Evolutionary conservation across 2,329 filamentous ascomycete genomes (phyloP), one percentile per base, ranked within the genome.

Genomic region (Neofusicoccum kwambonambiense): DNA sequence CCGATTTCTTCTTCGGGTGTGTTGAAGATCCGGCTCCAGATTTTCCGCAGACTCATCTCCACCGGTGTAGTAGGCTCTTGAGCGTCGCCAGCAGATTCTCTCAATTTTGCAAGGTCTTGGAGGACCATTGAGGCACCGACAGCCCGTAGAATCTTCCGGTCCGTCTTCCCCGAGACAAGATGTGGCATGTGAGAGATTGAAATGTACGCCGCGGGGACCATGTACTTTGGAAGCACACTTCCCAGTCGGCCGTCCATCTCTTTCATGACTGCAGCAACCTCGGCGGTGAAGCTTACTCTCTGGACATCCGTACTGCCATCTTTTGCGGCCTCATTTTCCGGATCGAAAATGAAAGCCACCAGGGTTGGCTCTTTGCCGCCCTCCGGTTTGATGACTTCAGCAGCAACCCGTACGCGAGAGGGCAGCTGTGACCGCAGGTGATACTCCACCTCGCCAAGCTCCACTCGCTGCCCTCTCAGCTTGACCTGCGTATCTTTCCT

Each of bases 221-320:
- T 79, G 66, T 78, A 77, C 9, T 39, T 42, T 3, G 74, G 74
- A 9, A 75, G 54, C 13, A 66, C 62, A 9, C 65, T 47, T 3
- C 37, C 31, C 13, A 71, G 49, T 35, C 61, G 41, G 2, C 39
- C 58, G 56, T 70, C 45, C 22, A 97, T 88, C 9, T 83, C 80
- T 0, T 81, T 69, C 67, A 90, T 78, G 1, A 90, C 71, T 0
- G 92, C 75, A 19, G 96, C 79, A 66, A 96, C 90, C 3, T 85
- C 84, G 0, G 93, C 4, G 35, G 45, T 42, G n/a, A 57, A 57
- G 2, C 65, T n/a, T 11, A 65, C 9, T 60, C 17, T 62, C 56
- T 54, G 69, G 63, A 71, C 64, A 4, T 31, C 22, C 54, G 63
- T n/a, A 44, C 61, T 19, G 45, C 47, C 34, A 35, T 65, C 39